Evolutionary conservation across 164 flowering plant genomes (phyloP).

Genomic region (Umbilicus rupestris): DNA sequence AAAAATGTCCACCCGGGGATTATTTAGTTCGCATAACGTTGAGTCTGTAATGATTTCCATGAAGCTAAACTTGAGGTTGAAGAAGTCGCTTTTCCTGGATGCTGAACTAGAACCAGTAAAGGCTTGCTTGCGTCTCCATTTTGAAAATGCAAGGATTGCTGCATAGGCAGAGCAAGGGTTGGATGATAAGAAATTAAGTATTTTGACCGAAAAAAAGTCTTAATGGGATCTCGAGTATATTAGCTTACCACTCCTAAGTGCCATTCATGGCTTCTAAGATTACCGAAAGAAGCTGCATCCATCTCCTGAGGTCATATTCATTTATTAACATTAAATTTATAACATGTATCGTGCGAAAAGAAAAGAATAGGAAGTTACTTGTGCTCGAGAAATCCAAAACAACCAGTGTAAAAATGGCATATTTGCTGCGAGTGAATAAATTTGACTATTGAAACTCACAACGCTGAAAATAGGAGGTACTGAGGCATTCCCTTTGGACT

Average conservation of each 20-base stretch:
- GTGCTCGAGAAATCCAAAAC: background rate
- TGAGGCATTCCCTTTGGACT: slow-evolving; percentile 23
- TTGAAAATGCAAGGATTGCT: slow-evolving; percentile 4
- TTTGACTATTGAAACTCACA: slow-evolving; percentile 32
- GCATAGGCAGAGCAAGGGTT: background rate
- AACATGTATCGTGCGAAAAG: background rate
- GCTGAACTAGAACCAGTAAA: background rate
- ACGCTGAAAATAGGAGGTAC: slow-evolving; percentile 83
- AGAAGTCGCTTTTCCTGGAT: background rate
- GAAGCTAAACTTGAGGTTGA: background rate
- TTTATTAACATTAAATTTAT: background rate
- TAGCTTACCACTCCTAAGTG: slow-evolving; percentile 77
- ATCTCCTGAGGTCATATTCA: slow-evolving; percentile 60
- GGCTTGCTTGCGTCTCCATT: background rate
- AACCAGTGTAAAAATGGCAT: background rate
- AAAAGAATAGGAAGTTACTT: background rate
- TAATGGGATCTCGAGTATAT: background rate
- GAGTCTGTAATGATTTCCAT: background rate
- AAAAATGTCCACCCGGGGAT: background rate
- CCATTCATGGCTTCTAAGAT: slow-evolving; percentile 57
- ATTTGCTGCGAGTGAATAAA: background rate
- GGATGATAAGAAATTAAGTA: background rate
- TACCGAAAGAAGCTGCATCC: slow-evolving; percentile 69
- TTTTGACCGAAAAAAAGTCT: background rate
- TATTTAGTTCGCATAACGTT: background rate